Evolutionary conservation across 2,329 filamentous ascomycete genomes (phyloP).

Genomic region (Penicillium sp.): DNA sequence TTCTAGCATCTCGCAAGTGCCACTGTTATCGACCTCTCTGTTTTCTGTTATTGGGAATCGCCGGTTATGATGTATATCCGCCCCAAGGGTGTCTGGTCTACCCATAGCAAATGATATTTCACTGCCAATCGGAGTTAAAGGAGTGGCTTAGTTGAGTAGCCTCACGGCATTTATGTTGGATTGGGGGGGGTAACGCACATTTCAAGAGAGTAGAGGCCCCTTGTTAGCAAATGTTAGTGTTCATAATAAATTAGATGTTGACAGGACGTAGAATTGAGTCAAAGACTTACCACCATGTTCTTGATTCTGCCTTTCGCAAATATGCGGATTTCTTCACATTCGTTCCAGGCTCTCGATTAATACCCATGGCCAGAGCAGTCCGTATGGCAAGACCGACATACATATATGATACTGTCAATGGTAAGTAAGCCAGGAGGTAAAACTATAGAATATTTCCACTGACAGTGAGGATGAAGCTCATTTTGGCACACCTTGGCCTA

Average conservation of each 20-base stretch:
- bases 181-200: neutral
- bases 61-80: neutral
- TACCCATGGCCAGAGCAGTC: neutral
- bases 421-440: neutral
- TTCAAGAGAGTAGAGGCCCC: neutral
- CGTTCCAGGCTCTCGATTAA: neutral
- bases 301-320: neutral
- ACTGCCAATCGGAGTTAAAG: neutral
- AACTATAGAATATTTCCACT: neutral
- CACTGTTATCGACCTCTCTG: neutral
- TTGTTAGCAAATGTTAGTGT: neutral
- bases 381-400: neutral
- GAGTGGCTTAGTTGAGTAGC: neutral
- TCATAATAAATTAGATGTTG: neutral
- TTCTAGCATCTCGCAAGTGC: neutral
- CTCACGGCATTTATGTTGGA: neutral
- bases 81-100: neutral
- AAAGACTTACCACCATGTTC: neutral
- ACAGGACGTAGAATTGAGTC: neutral
- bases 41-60: neutral
- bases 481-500: neutral
- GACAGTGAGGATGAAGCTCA: neutral
- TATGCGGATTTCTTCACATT: neutral
- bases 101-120: neutral
- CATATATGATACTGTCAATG: neutral